Evolutionary conservation across 306 rosid genomes (phyloP).

Genomic region (Cucurbita maxima): DNA sequence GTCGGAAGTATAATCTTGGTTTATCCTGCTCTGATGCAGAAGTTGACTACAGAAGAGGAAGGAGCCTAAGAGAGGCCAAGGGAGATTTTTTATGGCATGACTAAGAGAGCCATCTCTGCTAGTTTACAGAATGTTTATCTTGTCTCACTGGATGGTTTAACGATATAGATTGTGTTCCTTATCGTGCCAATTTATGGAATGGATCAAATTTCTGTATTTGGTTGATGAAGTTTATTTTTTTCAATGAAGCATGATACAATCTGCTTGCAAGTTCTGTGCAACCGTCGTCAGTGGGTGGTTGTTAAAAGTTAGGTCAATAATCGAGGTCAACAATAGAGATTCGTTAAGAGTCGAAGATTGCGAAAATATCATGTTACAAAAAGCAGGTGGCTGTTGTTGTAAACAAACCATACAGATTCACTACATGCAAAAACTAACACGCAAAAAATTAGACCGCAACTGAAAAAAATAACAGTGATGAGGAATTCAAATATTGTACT

Average conservation of each 20-base stretch:
- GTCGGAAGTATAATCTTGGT: conserved; percentile 58
- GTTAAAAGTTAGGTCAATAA: no score
- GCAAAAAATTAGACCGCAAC: no score
- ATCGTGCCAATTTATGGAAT: not conserved
- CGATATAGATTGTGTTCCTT: not conserved
- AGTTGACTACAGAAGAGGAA: conserved; percentile 86
- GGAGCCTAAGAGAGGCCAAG: conserved; percentile 67
- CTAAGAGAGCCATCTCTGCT: conserved; percentile 27
- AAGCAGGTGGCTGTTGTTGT: no score
- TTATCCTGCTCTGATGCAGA: conserved; percentile 91
- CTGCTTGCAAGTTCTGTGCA: not conserved
- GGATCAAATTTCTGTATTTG: not conserved
- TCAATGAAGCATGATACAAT: not conserved
- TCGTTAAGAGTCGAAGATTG: no score
- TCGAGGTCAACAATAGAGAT: no score
- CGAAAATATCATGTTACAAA: no score
- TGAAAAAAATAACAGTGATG: no score
- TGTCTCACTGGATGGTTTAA: conserved; percentile 22
- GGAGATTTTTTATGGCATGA: conserved; percentile 47
- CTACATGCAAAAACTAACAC: no score
- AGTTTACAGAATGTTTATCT: conserved; percentile 24
- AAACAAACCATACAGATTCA: no score
- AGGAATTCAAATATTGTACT: no score
- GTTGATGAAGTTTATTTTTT: not conserved
- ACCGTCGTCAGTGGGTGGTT: no score